These are phyloP conservation scores for Ustilago tritici DNA, from an alignment of 1,284 basidiomycete genomes.

Conservation along the genomic window DNA sequence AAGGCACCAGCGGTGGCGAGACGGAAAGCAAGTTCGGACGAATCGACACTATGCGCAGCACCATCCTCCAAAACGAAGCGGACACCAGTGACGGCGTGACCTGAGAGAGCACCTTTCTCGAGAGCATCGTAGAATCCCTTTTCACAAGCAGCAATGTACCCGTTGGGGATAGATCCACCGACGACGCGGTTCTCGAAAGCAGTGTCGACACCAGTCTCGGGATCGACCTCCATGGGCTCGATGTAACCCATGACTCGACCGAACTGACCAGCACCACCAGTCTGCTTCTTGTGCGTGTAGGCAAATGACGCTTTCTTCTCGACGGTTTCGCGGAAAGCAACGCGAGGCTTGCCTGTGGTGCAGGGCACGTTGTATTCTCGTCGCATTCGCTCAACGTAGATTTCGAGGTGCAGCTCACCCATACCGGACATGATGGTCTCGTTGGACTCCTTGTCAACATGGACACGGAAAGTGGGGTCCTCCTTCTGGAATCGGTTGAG, in stretches of 20 bases:
- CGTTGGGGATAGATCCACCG: constrained; percentile 89
- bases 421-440: constrained; percentile 99
- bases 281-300: constrained; percentile 99
- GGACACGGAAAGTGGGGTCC: constrained; percentile 98
- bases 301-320: constrained; percentile 83
- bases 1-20: constrained; percentile 91
- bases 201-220: constrained; percentile 84
- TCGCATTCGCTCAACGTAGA: constrained; percentile 98
- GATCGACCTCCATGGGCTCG: constrained; percentile 87
- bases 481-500: constrained; percentile 99
- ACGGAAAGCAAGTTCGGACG: constrained; percentile 94
- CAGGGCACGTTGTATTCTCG: constrained; percentile 97
- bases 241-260: constrained; percentile 89
- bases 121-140: constrained; percentile 97
- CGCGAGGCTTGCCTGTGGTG: constrained; percentile 92
- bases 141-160: constrained; percentile 94
- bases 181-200: constrained; percentile 90
- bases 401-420: constrained; percentile 98
- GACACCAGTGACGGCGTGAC: constrained; percentile 87
- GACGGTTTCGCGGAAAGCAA: constrained; percentile 96
- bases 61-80: constrained; percentile 93
- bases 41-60: constrained; percentile 93
- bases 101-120: constrained; percentile 89
- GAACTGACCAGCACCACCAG: constrained; percentile 96
- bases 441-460: constrained; percentile 91